These are phyloP conservation scores for Begonia fuchsioides DNA, from an alignment of 306 rosid genomes.

Conservation along the genomic window DNA sequence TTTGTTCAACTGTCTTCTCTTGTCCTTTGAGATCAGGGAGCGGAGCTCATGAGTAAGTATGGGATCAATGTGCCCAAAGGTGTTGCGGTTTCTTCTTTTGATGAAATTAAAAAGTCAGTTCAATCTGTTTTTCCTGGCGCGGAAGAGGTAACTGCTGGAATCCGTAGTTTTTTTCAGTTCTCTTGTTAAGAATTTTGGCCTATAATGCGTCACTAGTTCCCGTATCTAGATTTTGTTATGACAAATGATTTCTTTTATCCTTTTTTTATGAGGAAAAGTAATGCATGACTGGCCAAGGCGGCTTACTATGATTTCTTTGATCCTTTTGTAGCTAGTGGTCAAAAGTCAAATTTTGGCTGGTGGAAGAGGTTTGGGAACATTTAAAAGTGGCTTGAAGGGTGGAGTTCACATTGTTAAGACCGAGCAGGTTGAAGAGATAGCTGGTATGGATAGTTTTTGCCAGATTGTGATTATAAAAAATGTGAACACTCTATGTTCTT, in stretches of 20 bases:
- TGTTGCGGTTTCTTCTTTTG: slow-evolving; percentile 22
- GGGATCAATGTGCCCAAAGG: slow-evolving; percentile 73
- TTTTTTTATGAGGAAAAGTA: not conserved
- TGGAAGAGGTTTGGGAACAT: slow-evolving; percentile 94
- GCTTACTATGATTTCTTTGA: slow-evolving; percentile 14
- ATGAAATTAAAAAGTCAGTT: slow-evolving; percentile 37
- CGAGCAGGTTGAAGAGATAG: slow-evolving; percentile 75
- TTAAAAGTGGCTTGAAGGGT: slow-evolving; percentile 81
- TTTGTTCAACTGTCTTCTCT: not conserved
- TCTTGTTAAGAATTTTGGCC: not conserved
- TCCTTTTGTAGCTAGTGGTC: slow-evolving; percentile 40
- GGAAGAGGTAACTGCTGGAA: slow-evolving; percentile 25
- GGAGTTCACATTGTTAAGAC: slow-evolving; percentile 90
- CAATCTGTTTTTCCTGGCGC: slow-evolving; percentile 43
- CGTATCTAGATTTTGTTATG: not conserved
- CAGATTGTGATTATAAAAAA: not conserved
- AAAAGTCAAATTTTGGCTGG: slow-evolving; percentile 88
- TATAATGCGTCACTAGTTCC: too few species aligned
- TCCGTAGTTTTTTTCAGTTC: not conserved
- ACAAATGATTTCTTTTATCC: too few species aligned
- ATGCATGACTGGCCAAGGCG: not conserved
- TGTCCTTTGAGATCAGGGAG: slow-evolving; percentile 43
- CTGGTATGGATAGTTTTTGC: slow-evolving; percentile 38
- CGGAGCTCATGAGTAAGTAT: slow-evolving; percentile 79
- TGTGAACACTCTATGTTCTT: not conserved